Evolutionary conservation across 2,329 filamentous ascomycete genomes (phyloP).

Genomic region (Seiridium unicorne): DNA sequence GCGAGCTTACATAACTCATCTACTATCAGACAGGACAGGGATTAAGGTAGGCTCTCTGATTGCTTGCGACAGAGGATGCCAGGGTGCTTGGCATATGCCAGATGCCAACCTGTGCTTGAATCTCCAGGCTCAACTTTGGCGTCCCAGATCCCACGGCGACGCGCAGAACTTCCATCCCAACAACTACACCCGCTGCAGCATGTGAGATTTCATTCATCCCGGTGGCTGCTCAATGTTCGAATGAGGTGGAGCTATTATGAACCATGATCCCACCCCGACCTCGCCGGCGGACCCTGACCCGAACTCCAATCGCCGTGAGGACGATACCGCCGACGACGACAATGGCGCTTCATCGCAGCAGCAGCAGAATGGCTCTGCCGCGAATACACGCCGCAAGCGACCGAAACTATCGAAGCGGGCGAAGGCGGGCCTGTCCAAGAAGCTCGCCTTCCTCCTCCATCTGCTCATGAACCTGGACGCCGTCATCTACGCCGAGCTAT

Average conservation of each 20-base stretch:
- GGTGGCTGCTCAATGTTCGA: conserved; percentile 28
- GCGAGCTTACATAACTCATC: no score
- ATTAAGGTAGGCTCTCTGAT: neutral
- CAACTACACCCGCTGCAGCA: conserved; percentile 18
- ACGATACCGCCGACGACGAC: conserved; percentile 8
- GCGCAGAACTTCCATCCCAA: neutral
- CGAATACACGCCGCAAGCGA: neutral
- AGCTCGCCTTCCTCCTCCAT: conserved; percentile 59
- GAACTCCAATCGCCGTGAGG: conserved; percentile 14
- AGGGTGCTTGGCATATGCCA: neutral
- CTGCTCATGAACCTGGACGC: conserved; percentile 61
- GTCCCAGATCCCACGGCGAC: neutral
- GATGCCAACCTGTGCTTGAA: neutral
- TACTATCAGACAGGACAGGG: no score
- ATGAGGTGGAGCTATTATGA: conserved; percentile 41
- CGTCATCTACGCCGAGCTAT: conserved; percentile 63
- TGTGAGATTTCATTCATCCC: conserved; percentile 25
- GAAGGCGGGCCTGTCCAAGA: conserved; percentile 45
- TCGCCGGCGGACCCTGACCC: conserved; percentile 32
- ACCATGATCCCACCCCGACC: conserved; percentile 42
- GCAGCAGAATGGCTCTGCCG: neutral
- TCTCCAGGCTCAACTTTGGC: neutral
- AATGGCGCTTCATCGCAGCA: neutral
- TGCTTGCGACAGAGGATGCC: neutral
- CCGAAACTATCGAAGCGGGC: conserved; percentile 25